Evolutionary conservation across 2,329 filamentous ascomycete species (phyloP), one percentile per base, ranked within the genome.

Genomic region (Penicillium sp.): DNA sequence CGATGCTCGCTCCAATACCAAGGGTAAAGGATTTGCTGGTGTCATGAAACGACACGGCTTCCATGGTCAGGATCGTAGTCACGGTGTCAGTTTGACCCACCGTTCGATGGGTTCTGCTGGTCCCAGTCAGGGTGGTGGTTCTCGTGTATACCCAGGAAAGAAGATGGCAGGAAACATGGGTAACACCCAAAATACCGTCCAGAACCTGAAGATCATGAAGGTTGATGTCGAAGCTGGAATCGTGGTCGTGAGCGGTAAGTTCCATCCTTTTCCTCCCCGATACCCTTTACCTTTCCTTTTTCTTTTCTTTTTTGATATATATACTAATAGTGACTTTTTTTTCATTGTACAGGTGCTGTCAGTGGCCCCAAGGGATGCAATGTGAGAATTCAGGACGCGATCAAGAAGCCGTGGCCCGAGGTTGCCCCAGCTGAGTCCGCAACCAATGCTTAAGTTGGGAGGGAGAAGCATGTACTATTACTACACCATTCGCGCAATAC

Each of bases 161-260:
- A 94, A 92, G 79, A 99, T 99, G 94, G 86, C 94, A 3, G 94
- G 94, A 53, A 86, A 90, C 56, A 97, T 99, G 94, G 94, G 94
- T 61, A 89, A 89, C 62, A 84, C 96, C 75, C 86, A 85, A 64
- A 89, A 92, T 53, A 99, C 94, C 46, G 83, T 94, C 55, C 92
- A 97, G 82, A 97, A 96, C 76, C 79, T 97, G 66, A 89, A 88
- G 76, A 86, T 99, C 51, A 78, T 99, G 72, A 88, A 91, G 80
- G 88, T 96, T 31, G 92, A 97, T 76, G 83, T 87, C 66, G 88
- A 89, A 73, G 88, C 92, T 69, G 94, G 94, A 20, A 85, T 96
- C 66, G 85, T 99, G 55, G 85, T 97, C 51, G 87, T 99, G 61
- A 90, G 89, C 76, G 94, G 93, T 82, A 77, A 48, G 68, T 18